phyloP scores from a whole-genome alignment of 192 early-diverging fungal species.

The Coemansia sp. region DNA sequence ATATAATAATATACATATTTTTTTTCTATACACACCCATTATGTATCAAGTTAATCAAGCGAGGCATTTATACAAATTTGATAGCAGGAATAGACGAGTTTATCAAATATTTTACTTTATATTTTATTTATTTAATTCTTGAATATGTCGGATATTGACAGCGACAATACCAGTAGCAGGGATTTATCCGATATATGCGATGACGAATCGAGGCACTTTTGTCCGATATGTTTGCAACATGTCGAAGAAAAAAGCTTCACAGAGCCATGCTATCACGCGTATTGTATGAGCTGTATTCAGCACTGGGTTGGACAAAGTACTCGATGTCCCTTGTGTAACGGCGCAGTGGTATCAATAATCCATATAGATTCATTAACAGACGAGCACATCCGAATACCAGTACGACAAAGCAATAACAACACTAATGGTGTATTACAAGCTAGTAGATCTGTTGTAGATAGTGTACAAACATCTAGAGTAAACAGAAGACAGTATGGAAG shows the following conservation, averaged over 20 bases:
- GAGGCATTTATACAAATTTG: not conserved
- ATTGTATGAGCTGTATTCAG: slow-evolving; percentile 44
- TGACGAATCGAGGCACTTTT: slow-evolving; percentile 7
- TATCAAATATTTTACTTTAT: not conserved
- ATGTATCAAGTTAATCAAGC: not conserved
- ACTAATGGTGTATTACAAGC: no score
- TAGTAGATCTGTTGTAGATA: not conserved
- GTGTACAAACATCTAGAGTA: no score
- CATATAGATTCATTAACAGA: slow-evolving; percentile 4
- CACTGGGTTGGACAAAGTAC: slow-evolving; percentile 44
- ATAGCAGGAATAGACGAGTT: no score
- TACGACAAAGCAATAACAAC: not conserved
- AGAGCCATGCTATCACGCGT: slow-evolving; percentile 50
- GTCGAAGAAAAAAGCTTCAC: slow-evolving; percentile 11
- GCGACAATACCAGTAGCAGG: no score
- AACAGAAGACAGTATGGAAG: slow-evolving; percentile 24
- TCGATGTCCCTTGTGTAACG: slow-evolving; percentile 52
- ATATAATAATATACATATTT: not conserved
- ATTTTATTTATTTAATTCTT: not conserved
- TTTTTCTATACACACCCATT: not conserved
- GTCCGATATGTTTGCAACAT: slow-evolving; percentile 38
- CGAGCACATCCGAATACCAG: not conserved
- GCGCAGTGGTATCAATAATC: slow-evolving; percentile 8
- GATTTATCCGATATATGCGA: not conserved
- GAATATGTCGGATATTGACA: not conserved